Conservation (phyloP, 345 rosid genomes). For the Hirschfeldia incana region DNA sequence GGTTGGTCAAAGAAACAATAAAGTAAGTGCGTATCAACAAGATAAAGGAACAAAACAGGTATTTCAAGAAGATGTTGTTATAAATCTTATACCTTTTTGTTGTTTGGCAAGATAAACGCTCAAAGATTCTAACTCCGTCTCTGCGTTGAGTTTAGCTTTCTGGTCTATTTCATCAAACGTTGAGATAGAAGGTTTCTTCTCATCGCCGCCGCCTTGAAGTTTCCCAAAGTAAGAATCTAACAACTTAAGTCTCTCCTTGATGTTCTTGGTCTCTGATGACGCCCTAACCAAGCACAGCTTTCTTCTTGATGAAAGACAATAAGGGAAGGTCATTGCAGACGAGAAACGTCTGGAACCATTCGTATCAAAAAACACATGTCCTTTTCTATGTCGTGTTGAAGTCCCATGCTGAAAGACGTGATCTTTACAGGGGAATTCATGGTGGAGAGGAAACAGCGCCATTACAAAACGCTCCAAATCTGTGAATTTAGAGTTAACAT, state of each 20-base stretch:
- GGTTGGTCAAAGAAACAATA: conserved; percentile 4
- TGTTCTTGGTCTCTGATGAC: conserved; percentile 37
- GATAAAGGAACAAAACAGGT: background rate
- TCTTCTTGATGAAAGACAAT: conserved; percentile 20
- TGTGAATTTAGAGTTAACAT: conserved; percentile 6
- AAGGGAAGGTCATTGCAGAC: conserved; percentile 21
- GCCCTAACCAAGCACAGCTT: conserved; percentile 21
- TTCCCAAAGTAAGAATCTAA: conserved; percentile 78
- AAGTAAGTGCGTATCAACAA: conserved; percentile 6
- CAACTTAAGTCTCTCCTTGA: conserved; percentile 45
- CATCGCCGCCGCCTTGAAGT: conserved; percentile 38
- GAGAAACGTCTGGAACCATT: conserved; percentile 33
- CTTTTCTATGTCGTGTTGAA: conserved; percentile 5
- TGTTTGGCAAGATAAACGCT: conserved; percentile 64
- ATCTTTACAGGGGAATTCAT: conserved; percentile 45
- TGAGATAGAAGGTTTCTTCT: conserved; percentile 21
- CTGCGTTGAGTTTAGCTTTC: conserved; percentile 29
- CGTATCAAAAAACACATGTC: conserved; percentile 28
- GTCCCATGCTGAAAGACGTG: conserved; percentile 30
- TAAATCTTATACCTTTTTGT: conserved; percentile 38
- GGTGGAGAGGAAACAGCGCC: conserved; percentile 54
- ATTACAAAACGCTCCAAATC: conserved; percentile 45
- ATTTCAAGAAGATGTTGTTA: background rate
- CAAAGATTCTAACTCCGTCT: conserved; percentile 45
- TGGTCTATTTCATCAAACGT: background rate